Percentiles rank a stretch among this genome's conserved stretches.
Evolutionary conservation across 1,139 yeast species (phyloP).

Genomic region (Scheffersomyces segobiensis): DNA sequence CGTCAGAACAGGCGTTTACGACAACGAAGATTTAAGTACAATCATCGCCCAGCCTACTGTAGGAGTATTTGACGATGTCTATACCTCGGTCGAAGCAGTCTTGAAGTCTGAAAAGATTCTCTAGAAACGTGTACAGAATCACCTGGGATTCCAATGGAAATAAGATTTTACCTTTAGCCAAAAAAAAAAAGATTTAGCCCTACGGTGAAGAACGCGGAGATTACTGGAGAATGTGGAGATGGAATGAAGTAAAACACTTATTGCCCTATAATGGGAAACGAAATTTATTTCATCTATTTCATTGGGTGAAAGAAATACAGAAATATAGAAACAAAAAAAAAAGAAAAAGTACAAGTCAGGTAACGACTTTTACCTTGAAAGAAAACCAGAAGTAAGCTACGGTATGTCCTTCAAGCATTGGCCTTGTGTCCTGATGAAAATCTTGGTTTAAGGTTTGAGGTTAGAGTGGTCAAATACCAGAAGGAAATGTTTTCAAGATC

Average conservation of each 20-base stretch:
- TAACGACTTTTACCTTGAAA: neutral
- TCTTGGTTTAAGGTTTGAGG: neutral
- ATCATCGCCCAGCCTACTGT: conserved; percentile 43
- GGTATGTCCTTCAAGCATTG: neutral
- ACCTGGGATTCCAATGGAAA: neutral
- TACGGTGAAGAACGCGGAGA: neutral
- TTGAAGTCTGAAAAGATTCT: conserved; percentile 13
- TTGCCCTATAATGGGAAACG: no score
- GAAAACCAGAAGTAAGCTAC: neutral
- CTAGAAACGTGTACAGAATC: neutral
- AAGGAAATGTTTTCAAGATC: neutral
- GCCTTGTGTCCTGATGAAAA: neutral
- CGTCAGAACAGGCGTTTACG: conserved; percentile 84
- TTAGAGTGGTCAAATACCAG: neutral
- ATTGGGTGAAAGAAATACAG: no score
- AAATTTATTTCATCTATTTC: no score
- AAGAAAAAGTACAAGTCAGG: neutral
- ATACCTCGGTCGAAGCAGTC: conserved; percentile 41
- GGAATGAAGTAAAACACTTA: no score
- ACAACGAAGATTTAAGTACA: conserved; percentile 58
- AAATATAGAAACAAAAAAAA: no score
- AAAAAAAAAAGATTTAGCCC: neutral
- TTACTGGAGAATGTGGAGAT: no score
- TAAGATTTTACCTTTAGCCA: neutral
- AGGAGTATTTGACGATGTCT: conserved; percentile 52